phyloP scores from a whole-genome alignment of 2,329 filamentous ascomycete genomes.

The Trichoderma sp. region DNA sequence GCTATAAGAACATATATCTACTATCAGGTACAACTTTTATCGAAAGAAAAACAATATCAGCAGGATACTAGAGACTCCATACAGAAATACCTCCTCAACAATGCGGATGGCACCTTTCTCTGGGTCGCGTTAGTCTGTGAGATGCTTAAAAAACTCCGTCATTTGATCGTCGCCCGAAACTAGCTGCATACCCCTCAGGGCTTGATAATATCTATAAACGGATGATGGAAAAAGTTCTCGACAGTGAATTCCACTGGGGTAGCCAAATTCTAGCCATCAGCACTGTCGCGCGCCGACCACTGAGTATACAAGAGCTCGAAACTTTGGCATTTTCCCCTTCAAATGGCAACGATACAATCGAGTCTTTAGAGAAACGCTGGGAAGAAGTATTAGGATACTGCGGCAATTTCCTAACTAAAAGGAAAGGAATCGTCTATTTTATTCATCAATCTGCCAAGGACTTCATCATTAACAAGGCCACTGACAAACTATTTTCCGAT shows the following conservation, averaged over 20 bases:
- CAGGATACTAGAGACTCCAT: background rate
- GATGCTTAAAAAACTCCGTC: background rate
- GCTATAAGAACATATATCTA: background rate
- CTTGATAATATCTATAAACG: background rate
- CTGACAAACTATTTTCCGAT: constrained; percentile 32
- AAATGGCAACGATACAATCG: background rate
- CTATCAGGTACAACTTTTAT: background rate
- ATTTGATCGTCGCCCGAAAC: background rate
- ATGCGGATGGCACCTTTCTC: background rate
- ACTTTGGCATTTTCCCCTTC: no score
- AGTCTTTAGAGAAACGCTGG: background rate
- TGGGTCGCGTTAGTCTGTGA: background rate
- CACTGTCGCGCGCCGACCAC: background rate
- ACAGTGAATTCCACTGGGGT: background rate
- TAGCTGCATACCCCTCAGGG: background rate
- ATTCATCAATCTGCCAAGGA: constrained; percentile 48
- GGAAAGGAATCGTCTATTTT: constrained; percentile 35
- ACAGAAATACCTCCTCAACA: background rate
- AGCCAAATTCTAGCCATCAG: background rate
- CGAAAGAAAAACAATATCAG: background rate
- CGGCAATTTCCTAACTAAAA: constrained; percentile 43
- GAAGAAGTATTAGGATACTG: constrained; percentile 27
- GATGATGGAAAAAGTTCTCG: background rate
- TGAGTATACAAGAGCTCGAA: background rate
- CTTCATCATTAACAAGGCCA: constrained; percentile 37